Percentiles rank a stretch among this genome's conserved stretches.
Evolutionary conservation across 78 protist species (phyloP).

Genomic region (Carpediemonas membranifera): DNA sequence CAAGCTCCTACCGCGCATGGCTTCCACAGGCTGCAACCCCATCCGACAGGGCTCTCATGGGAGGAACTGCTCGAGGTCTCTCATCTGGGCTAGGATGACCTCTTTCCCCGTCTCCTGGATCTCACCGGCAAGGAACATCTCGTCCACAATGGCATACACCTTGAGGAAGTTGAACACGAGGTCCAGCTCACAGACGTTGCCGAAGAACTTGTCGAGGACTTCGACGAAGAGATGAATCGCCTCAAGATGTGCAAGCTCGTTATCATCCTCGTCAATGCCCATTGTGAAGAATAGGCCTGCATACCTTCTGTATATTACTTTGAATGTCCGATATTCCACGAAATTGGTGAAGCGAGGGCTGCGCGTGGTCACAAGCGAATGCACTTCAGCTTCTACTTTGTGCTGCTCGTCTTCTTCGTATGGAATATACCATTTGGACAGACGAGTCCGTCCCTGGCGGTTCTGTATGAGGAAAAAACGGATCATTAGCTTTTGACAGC

Average conservation of each 20-base stretch:
- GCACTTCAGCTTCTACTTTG: slow-evolving; percentile 70
- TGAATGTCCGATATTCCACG: slow-evolving; percentile 71
- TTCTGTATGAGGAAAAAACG: slow-evolving; percentile 91
- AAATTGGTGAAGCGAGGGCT: slow-evolving; percentile 85
- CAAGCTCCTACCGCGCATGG: too few species aligned
- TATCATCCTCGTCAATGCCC: slow-evolving; percentile 79
- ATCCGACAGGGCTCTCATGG: too few species aligned
- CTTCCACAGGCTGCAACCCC: too few species aligned
- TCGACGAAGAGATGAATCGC: slow-evolving; percentile 91
- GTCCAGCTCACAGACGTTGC: slow-evolving; percentile 92
- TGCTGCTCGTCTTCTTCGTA: slow-evolving; percentile 59
- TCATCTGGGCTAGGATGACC: slow-evolving; percentile 35
- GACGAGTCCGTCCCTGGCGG: slow-evolving; percentile 92
- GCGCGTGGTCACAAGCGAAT: slow-evolving; percentile 69
- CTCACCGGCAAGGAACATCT: slow-evolving; percentile 90
- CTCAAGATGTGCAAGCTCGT: slow-evolving; percentile 80
- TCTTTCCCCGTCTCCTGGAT: slow-evolving; percentile 79
- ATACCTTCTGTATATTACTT: slow-evolving; percentile 78
- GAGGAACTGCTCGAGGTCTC: slow-evolving; percentile 18
- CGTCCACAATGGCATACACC: slow-evolving; percentile 86
- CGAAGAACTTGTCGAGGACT: slow-evolving; percentile 78
- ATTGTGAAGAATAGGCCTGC: slow-evolving; percentile 85
- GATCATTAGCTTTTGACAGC: too few species aligned
- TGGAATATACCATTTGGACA: slow-evolving; percentile 63
- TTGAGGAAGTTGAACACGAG: slow-evolving; percentile 86